phyloP scores from a whole-genome alignment of 1,139 yeast genomes.

The Kluyveromyces sp. region DNA sequence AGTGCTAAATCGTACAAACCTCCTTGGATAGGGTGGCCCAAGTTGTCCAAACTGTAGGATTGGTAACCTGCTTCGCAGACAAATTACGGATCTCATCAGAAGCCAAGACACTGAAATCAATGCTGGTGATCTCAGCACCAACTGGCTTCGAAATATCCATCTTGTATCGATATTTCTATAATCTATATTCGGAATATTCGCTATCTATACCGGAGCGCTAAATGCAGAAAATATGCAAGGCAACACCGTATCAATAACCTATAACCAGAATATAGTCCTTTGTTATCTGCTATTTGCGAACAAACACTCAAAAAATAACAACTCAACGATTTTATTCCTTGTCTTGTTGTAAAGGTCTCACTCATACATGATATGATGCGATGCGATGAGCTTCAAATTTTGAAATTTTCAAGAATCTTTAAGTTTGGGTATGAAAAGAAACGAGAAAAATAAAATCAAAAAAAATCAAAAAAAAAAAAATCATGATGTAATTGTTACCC shows the following conservation, averaged over 20 bases:
- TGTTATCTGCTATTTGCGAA: too few species aligned
- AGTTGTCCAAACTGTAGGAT: conserved; percentile 91
- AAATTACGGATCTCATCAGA: conserved; percentile 75
- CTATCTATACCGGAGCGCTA: not conserved
- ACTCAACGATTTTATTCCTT: too few species aligned
- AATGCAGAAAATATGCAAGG: too few species aligned
- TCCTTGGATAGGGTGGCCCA: conserved; percentile 91
- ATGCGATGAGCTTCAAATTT: conserved; percentile 5
- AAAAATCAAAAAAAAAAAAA: too few species aligned
- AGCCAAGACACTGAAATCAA: conserved; percentile 82
- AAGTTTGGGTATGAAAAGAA: not conserved
- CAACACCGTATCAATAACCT: too few species aligned
- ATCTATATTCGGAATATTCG: not conserved
- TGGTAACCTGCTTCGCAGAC: conserved; percentile 91
- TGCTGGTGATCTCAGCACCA: conserved; percentile 87
- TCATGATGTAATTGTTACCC: too few species aligned
- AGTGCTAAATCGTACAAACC: conserved; percentile 91
- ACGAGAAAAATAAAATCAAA: too few species aligned
- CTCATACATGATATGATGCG: conserved; percentile 1
- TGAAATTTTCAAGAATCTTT: conserved; percentile 3
- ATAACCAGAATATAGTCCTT: too few species aligned
- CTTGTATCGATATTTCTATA: not conserved
- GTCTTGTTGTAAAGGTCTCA: too few species aligned
- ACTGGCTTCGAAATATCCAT: conserved; percentile 97
- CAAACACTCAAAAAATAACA: too few species aligned